Base-by-base conservation (phyloP, 2,329 filamentous ascomycete genomes). In the Seiridium cupressi region DNA sequence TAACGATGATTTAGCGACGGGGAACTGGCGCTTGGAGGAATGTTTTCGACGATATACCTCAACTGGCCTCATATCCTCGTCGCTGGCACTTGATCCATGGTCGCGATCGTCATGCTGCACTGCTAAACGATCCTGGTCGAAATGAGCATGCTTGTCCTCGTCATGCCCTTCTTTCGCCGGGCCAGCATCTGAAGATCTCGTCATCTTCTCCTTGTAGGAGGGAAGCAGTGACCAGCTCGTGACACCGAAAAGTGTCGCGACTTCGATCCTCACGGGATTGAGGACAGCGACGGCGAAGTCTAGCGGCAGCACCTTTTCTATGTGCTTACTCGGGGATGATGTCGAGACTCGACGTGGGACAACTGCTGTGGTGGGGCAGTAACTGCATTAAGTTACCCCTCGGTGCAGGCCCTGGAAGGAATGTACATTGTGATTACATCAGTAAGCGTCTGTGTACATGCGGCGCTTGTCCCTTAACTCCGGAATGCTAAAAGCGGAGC, bases 61-160 rank as follows among this genome's bases (percentile, higher is more conserved):
- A 54, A 86, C 77, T 9, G 81, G 73, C 54, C 72, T 74, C 51
- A 72, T 75, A 49, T 85, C 83, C 59, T 85, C 83, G 53, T 83
- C 82, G 64, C 81, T 83, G 42, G 74, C 76, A 57, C 78, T 79
- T 3, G 77, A 79, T 46, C 71, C 71, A 34, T 70, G 73, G 46
- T 79, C 77, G 35, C 70, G 73, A 47, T 79, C 77, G 44, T 77
- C 51, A 35, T 53, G 49, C 18, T 44, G 51, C 36, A 44, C 36
- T 34, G 36, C 13, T 10, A 38, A 35, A n/a, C 44, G 35, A 9
- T 38, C 51, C 11, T 42, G 36, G 51, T 55, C 75, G 47, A 72
- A 69, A 47, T 71, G 67, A 10, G 72, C 68, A 32, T 70, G 68
- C 62, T 68, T 72, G 40, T 63, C 64, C 47, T 65, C 64, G 58